Conservation (phyloP, 1,139 yeast species). For the Debaryomyces singareniensis region DNA sequence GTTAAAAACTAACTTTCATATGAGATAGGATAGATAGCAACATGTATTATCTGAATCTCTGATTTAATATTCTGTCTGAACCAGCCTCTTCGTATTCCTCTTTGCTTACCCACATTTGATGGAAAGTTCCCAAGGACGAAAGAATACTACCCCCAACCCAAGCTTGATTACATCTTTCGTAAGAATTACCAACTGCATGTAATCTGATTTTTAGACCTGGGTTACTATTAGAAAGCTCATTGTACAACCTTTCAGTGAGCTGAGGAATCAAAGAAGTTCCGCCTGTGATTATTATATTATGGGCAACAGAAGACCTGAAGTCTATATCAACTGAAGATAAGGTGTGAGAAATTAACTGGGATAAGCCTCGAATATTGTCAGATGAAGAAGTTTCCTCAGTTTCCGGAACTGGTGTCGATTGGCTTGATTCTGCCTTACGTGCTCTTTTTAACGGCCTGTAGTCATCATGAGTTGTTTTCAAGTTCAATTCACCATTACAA, state of each 20-base stretch:
- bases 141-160: slow-evolving; percentile 97
- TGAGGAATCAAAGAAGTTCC: slow-evolving; percentile 87
- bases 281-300: slow-evolving; percentile 88
- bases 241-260: slow-evolving; percentile 70
- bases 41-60: slow-evolving; percentile 57
- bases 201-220: slow-evolving; percentile 92
- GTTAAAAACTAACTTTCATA: no score
- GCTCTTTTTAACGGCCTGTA: slow-evolving; percentile 69
- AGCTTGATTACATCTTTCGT: slow-evolving; percentile 77
- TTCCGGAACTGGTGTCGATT: slow-evolving; percentile 34
- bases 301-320: slow-evolving; percentile 82
- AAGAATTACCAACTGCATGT: slow-evolving; percentile 79
- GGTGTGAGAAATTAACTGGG: slow-evolving; percentile 65
- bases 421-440: slow-evolving; percentile 35
- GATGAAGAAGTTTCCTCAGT: slow-evolving; percentile 8
- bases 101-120: slow-evolving; percentile 93
- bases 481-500: slow-evolving; percentile 29
- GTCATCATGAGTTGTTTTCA: slow-evolving; percentile 44
- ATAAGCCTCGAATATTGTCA: slow-evolving; percentile 44
- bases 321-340: slow-evolving; percentile 78
- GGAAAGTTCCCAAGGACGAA: slow-evolving; percentile 91
- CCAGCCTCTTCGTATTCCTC: slow-evolving; percentile 92
- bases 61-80: slow-evolving; percentile 66
- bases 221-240: slow-evolving; percentile 64
- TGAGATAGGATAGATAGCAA: no score